Percentiles rank a stretch among this genome's conserved stretches.
These are phyloP conservation scores for Chaetomium cochliodes DNA, from an alignment of 495 filamentous ascomycete genomes.

Conservation along the genomic window DNA sequence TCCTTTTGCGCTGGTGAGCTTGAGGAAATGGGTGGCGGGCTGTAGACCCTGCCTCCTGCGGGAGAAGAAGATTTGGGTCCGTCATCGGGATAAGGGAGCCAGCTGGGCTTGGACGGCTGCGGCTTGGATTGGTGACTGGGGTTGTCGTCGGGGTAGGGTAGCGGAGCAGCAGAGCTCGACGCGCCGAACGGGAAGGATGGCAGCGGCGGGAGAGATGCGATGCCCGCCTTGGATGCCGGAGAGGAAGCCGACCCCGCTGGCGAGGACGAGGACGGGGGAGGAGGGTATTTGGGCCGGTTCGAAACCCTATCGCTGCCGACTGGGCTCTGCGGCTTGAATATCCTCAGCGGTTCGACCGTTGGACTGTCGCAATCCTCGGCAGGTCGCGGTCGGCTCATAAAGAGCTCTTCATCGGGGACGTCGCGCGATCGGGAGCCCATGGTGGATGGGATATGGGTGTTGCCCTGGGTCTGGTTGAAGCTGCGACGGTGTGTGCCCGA, in stretches of 20 bases:
- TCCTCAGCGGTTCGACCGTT: conserved; percentile 79
- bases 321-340: conserved; percentile 67
- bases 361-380: conserved; percentile 61
- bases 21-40: conserved; percentile 37
- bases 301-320: conserved; percentile 48
- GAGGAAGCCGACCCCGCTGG: conserved; percentile 35
- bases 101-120: conserved; percentile 36
- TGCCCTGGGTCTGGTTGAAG: neutral
- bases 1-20: conserved; percentile 40
- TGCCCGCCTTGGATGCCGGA: conserved; percentile 27
- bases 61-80: conserved; percentile 37
- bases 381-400: conserved; percentile 57
- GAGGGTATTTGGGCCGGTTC: conserved; percentile 51
- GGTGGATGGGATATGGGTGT: conserved; percentile 29
- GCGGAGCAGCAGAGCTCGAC: conserved; percentile 61
- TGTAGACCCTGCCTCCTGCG: conserved; percentile 38
- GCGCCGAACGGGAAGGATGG: conserved; percentile 59
- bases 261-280: conserved; percentile 47
- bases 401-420: conserved; percentile 72
- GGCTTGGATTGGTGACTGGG: conserved; percentile 29
- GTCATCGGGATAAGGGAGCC: conserved; percentile 77
- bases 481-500: conserved; percentile 1
- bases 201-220: conserved; percentile 40
- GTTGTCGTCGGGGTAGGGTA: conserved; percentile 77
- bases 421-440: conserved; percentile 50